Evolutionary conservation across 164 flowering plant genomes (phyloP), one percentile per base, ranked within the genome.

Genomic region (Buxus sempervirens): DNA sequence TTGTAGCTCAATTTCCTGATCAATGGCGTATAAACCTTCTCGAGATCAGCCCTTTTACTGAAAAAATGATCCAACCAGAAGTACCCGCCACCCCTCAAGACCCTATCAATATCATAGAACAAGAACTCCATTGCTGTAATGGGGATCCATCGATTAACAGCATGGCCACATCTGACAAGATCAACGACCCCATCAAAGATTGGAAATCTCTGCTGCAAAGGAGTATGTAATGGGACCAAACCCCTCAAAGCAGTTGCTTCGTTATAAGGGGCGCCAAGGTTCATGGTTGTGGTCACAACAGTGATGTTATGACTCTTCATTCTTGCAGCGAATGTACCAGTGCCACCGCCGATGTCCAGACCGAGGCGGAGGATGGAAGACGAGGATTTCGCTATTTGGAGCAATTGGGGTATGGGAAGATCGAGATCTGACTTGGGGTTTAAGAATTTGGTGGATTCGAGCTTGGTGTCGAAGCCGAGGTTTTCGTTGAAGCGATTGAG

Each of bases 91-190:
- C 79, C 84, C 58, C 93, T 82, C 82, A 88, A 71, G 75, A 85
- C 84, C 51, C 93, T 77, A 75, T 88, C 93, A 54, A 81, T 79
- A 68, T 88, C 93, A 68, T 23, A 86, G 16, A 88, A 60, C 82
- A 88, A 60, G 59, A 88, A 88, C 77, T 86, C 93, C 85, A 88
- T 55, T 61, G 63, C 75, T 16, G 75, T 63, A 60, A 68, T 23
- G 0, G 93, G 93, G 4, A 88, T 88, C 93, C 93, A 88, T 73
- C 93, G 73, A 59, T 88, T 88, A 65, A 88, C 89, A 0, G 86
- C 93, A 45, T 59, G 85, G 27, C 93, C 90, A 55, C 84, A 82
- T 70, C 90, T 70, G 42, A 88, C 90, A 57, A 88, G 75, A 75
- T 88, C 93, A 73, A 86, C 36, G 36, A 71, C 82, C 61, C 90